phyloP scores from a whole-genome alignment of 768 basidiomycete genomes.

The Dictyophora rubrovolvata region DNA sequence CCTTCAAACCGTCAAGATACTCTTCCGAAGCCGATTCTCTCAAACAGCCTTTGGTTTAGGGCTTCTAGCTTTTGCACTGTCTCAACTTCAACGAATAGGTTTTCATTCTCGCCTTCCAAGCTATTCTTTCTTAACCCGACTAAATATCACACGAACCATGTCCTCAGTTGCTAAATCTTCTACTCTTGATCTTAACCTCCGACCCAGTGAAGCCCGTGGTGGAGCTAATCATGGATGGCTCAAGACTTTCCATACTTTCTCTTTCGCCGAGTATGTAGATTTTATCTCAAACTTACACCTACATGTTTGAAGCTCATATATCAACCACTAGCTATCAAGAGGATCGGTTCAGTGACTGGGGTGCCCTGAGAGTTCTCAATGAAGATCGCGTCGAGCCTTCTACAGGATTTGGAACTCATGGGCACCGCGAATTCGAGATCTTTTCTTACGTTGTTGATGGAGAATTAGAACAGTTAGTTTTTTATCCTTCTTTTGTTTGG shows the following conservation, averaged over 20 bases:
- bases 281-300: background rate
- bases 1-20: background rate
- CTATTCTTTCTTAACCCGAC: background rate
- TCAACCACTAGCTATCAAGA: conserved; percentile 46
- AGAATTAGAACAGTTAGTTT: conserved; percentile 69
- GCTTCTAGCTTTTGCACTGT: conserved; percentile 3
- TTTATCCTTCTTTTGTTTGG: background rate
- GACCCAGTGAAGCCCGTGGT: conserved; percentile 55
- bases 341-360: conserved; percentile 45
- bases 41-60: background rate
- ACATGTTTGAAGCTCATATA: conserved; percentile 16
- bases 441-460: conserved; percentile 81
- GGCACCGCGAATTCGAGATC: conserved; percentile 81
- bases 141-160: background rate
- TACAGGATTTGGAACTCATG: conserved; percentile 80
- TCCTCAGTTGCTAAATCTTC: background rate
- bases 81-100: background rate
- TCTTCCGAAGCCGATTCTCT: background rate
- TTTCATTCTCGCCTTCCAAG: background rate
- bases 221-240: conserved; percentile 78
- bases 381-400: conserved; percentile 74
- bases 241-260: conserved; percentile 80
- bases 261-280: conserved; percentile 52
- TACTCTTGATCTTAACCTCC: conserved; percentile 31
- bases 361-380: conserved; percentile 80